phyloP scores from a whole-genome alignment of 805 yeast species.

The Kazachstania viticola region DNA sequence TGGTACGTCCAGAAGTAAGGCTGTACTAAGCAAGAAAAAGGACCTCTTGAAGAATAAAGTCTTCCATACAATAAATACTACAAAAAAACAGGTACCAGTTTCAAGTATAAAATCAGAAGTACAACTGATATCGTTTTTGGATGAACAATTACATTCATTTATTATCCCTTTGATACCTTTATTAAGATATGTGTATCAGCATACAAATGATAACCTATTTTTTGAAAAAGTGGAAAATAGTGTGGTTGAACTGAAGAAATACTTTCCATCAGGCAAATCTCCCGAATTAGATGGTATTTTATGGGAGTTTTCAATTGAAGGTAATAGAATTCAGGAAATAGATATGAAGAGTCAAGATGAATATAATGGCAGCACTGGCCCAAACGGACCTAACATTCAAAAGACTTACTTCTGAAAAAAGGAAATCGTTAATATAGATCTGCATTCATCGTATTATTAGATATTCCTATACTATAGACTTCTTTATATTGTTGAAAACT shows the following conservation, averaged over 20 bases:
- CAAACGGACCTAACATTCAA: no score
- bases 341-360: no score
- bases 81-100: no score
- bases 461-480: no score
- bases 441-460: no score
- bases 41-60: slow-evolving; percentile 2
- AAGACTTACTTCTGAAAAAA: no score
- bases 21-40: slow-evolving; percentile 1
- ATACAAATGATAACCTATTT: slow-evolving; percentile 21
- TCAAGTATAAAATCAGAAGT: background rate
- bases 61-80: background rate
- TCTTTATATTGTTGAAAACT: no score
- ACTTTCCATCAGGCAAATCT: slow-evolving; percentile 19
- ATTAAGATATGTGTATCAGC: slow-evolving; percentile 19
- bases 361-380: no score
- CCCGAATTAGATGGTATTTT: slow-evolving; percentile 13
- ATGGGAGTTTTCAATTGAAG: no score
- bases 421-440: no score
- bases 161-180: slow-evolving; percentile 19
- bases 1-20: slow-evolving; percentile 1
- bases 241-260: slow-evolving; percentile 6
- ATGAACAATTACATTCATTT: slow-evolving; percentile 17
- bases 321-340: no score
- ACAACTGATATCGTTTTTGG: slow-evolving; percentile 15
- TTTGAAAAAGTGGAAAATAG: slow-evolving; percentile 15